phyloP scores from a whole-genome alignment of 495 filamentous ascomycete species.

The Immersiella caudata region DNA sequence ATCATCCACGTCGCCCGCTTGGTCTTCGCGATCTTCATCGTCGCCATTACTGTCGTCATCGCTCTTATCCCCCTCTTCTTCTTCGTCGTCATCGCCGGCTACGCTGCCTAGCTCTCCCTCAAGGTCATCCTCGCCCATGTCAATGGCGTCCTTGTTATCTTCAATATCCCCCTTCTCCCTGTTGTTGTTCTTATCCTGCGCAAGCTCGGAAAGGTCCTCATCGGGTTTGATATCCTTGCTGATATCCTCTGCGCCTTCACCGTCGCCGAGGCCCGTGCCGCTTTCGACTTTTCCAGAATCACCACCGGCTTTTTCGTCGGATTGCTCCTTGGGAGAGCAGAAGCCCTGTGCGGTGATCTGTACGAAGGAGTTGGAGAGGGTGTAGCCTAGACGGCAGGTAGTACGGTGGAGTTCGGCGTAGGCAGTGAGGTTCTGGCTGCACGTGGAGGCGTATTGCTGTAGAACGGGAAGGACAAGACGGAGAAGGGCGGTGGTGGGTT shows the following conservation, averaged over 20 bases:
- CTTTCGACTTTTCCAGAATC: slow-evolving; percentile 77
- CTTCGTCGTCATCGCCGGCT: slow-evolving; percentile 57
- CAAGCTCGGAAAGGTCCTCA: slow-evolving; percentile 89
- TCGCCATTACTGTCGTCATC: slow-evolving; percentile 55
- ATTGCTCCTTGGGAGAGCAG: slow-evolving; percentile 82
- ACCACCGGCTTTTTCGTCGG: slow-evolving; percentile 62
- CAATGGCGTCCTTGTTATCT: slow-evolving; percentile 84
- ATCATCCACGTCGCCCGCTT: slow-evolving; percentile 86
- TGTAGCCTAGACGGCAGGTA: slow-evolving; percentile 71
- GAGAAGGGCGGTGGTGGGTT: slow-evolving; percentile 61
- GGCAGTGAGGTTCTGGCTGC: slow-evolving; percentile 52
- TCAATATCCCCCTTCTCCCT: slow-evolving; percentile 72
- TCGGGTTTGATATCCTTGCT: slow-evolving; percentile 94
- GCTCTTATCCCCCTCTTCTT: slow-evolving; percentile 55
- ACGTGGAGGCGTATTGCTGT: slow-evolving; percentile 68
- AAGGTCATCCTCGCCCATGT: slow-evolving; percentile 90
- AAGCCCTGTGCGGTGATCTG: slow-evolving; percentile 82
- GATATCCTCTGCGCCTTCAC: slow-evolving; percentile 93
- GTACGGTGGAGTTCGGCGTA: slow-evolving; percentile 64
- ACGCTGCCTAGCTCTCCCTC: slow-evolving; percentile 76
- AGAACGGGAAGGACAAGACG: slow-evolving; percentile 72
- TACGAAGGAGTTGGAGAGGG: slow-evolving; percentile 72
- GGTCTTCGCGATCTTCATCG: slow-evolving; percentile 71
- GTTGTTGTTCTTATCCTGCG: slow-evolving; percentile 73
- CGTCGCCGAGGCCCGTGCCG: slow-evolving; percentile 96